A percentile compares a stretch with the other conserved stretches of the same genome.
phyloP scores from a whole-genome alignment of 805 yeast genomes.

The Pichia insulana region DNA sequence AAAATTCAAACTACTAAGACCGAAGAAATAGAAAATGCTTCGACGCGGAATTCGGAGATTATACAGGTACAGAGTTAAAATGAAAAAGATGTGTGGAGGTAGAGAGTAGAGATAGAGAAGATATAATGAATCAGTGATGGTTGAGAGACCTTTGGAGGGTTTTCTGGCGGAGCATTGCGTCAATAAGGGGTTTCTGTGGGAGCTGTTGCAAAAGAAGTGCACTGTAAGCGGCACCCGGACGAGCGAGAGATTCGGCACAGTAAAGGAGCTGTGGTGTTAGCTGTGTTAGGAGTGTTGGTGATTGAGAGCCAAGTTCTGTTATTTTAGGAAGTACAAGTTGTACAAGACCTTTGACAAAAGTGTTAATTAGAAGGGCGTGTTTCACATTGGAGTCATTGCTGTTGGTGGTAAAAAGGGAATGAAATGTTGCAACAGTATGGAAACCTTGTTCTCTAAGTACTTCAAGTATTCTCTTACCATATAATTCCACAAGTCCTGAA shows the following conservation, averaged over 20 bases:
- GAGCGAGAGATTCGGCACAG: conserved; percentile 53
- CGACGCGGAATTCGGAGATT: no score
- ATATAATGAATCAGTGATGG: neutral
- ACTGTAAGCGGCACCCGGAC: neutral
- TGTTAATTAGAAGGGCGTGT: conserved; percentile 24
- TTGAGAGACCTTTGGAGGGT: neutral
- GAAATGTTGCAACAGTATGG: conserved; percentile 59
- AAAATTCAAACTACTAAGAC: no score
- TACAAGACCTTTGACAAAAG: conserved; percentile 29
- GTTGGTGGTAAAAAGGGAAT: conserved; percentile 43
- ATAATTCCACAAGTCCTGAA: conserved; percentile 45
- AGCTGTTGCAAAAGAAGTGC: neutral
- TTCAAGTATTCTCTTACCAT: conserved; percentile 72
- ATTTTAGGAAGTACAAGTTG: no score
- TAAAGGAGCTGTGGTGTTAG: conserved; percentile 55
- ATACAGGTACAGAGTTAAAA: no score
- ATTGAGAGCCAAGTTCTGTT: no score
- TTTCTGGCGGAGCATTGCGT: neutral
- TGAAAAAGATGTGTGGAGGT: no score
- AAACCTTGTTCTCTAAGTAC: conserved; percentile 76
- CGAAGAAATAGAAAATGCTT: no score
- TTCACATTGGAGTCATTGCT: no score
- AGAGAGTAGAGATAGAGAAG: neutral
- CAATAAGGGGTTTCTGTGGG: neutral
- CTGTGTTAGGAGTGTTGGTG: neutral